Conservation (phyloP, 768 basidiomycete genomes). For the Galerina marginata region DNA sequence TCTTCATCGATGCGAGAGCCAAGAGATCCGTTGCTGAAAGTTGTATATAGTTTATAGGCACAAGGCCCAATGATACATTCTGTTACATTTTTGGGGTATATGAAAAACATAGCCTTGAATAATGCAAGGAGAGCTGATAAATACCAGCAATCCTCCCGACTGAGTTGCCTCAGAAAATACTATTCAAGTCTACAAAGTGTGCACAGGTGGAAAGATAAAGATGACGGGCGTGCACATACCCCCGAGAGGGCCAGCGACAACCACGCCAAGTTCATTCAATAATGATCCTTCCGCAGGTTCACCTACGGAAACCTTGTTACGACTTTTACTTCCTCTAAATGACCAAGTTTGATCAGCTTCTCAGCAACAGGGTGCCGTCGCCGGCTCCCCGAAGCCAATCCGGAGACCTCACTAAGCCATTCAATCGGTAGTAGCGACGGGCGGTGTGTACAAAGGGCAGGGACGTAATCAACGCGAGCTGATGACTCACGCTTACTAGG, state of each 20-base stretch:
- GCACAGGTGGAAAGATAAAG: slow-evolving; percentile 53
- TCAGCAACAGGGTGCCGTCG: slow-evolving; percentile 50
- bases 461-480: slow-evolving; percentile 90
- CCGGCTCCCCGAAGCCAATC: slow-evolving; percentile 73
- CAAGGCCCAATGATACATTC: slow-evolving; percentile 34
- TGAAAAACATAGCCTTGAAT: slow-evolving; percentile 33
- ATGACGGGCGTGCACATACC: slow-evolving; percentile 43
- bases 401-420: slow-evolving; percentile 88
- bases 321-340: slow-evolving; percentile 88
- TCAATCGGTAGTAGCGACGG: slow-evolving; percentile 92
- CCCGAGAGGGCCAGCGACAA: slow-evolving; percentile 38
- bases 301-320: slow-evolving; percentile 84
- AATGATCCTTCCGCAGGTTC: slow-evolving; percentile 85
- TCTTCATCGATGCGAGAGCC: slow-evolving; percentile 83
- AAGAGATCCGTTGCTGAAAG: slow-evolving; percentile 71
- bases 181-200: slow-evolving; percentile 38
- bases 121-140: slow-evolving; percentile 19
- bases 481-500: slow-evolving; percentile 89
- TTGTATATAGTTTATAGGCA: slow-evolving; percentile 38
- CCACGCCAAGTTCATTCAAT: slow-evolving; percentile 42
- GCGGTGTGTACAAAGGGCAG: slow-evolving; percentile 92
- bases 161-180: slow-evolving; percentile 13
- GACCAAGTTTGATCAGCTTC: slow-evolving; percentile 77
- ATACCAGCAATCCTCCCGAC: slow-evolving; percentile 16
- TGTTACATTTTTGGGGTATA: slow-evolving; percentile 28